Evolutionary conservation across 2,329 filamentous ascomycete genomes (phyloP).

Genomic region (Rugonectria rugulosa): DNA sequence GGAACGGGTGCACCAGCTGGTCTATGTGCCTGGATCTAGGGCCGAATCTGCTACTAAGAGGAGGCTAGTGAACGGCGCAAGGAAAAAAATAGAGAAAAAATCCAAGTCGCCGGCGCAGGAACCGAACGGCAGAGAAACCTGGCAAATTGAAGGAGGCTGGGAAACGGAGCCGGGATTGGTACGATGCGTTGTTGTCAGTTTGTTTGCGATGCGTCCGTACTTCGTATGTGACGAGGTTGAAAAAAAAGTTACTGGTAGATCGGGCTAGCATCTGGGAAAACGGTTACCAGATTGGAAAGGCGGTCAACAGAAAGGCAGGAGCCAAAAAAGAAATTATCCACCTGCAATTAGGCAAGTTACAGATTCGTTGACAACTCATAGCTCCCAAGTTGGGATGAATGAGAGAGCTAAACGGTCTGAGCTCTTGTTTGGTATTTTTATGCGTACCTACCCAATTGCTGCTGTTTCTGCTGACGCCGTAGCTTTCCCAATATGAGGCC

Average conservation of each 20-base stretch:
- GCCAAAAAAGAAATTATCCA: slow-evolving; percentile 2
- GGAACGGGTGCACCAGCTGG: slow-evolving; percentile 14
- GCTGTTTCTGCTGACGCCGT: too few relatives aligned
- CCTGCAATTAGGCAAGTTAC: neutral
- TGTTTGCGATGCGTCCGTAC: slow-evolving; percentile 8
- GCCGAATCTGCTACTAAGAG: too few relatives aligned
- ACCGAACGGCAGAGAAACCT: too few relatives aligned
- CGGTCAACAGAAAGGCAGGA: slow-evolving; percentile 30
- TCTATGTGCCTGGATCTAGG: slow-evolving; percentile 37
- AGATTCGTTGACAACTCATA: neutral
- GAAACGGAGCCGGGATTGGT: slow-evolving; percentile 1
- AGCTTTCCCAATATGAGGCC: too few relatives aligned
- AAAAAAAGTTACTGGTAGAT: slow-evolving; percentile 16
- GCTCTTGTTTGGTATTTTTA: neutral
- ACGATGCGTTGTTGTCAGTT: neutral
- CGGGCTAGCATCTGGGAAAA: slow-evolving; percentile 14
- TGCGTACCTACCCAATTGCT: neutral
- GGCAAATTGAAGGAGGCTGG: slow-evolving; percentile 6
- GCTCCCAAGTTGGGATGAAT: neutral
- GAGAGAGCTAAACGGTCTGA: neutral
- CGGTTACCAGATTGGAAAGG: slow-evolving; percentile 34
- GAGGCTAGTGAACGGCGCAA: neutral
- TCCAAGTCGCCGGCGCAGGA: too few relatives aligned
- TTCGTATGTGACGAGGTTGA: neutral
- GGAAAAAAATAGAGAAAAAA: neutral